phyloP scores from a whole-genome alignment of 2,329 filamentous ascomycete genomes.

The Botrytis squamosa region DNA sequence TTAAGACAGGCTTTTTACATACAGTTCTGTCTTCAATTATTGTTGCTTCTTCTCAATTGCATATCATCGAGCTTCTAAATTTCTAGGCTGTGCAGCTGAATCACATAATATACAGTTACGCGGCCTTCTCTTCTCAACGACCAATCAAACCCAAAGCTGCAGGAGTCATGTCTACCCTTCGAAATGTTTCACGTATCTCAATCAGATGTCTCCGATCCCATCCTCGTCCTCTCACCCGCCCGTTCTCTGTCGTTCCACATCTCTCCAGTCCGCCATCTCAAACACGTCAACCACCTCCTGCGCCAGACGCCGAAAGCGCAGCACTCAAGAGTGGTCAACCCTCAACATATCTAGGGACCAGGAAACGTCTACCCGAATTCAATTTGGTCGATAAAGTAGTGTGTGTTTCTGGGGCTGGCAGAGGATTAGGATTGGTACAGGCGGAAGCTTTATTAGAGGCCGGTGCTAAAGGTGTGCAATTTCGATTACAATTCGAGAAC shows the following conservation, averaged over 20 bases:
- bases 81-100: neutral
- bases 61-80: neutral
- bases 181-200: slow-evolving; percentile 10
- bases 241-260: slow-evolving; percentile 21
- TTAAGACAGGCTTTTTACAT: neutral
- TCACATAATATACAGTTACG: neutral
- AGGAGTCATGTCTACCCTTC: slow-evolving; percentile 3
- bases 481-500: neutral
- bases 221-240: slow-evolving; percentile 3
- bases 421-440: slow-evolving; percentile 71
- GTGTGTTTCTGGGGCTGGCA: slow-evolving; percentile 68
- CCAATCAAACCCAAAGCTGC: neutral
- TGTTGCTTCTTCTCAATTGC: neutral
- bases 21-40: neutral
- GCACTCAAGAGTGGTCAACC: slow-evolving; percentile 19
- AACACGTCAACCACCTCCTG: slow-evolving; percentile 21
- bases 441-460: slow-evolving; percentile 73
- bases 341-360: slow-evolving; percentile 31
- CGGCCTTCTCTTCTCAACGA: neutral
- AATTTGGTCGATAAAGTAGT: slow-evolving; percentile 66
- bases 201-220: neutral
- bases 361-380: slow-evolving; percentile 54
- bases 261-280: slow-evolving; percentile 6
- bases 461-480: slow-evolving; percentile 59
- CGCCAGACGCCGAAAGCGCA: slow-evolving; percentile 26